phyloP scores from a whole-genome alignment of 139 green algal genomes.

The Gonium pectorale region DNA sequence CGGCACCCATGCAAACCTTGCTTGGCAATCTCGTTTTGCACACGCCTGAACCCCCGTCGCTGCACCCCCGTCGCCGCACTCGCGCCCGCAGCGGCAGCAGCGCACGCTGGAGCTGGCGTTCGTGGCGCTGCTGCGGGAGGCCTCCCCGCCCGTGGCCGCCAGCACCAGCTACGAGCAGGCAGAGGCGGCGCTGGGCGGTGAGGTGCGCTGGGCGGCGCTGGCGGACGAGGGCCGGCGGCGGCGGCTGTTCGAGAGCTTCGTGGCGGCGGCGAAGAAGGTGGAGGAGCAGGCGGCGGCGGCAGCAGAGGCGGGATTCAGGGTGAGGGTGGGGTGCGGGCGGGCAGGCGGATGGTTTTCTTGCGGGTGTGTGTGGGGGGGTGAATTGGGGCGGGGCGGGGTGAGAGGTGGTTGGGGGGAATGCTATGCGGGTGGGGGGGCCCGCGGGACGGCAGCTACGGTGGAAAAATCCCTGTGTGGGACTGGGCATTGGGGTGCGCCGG shows the following conservation, averaged over 20 bases:
- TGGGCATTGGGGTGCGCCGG: too few relatives aligned
- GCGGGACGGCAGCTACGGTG: too few relatives aligned
- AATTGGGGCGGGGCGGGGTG: too few relatives aligned
- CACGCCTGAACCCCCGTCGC: too few relatives aligned
- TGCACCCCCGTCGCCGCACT: background rate
- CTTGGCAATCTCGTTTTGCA: too few relatives aligned
- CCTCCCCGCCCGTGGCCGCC: constrained; percentile 9
- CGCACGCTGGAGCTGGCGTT: constrained; percentile 22
- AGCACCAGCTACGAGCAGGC: constrained; percentile 10
- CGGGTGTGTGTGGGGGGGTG: background rate
- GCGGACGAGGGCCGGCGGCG: background rate
- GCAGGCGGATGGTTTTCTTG: too few relatives aligned
- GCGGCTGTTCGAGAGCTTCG: constrained; percentile 12
- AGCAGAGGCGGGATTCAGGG: constrained; percentile 21
- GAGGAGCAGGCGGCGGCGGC: constrained; percentile 35
- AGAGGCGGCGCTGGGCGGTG: background rate
- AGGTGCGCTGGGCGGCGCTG: constrained; percentile 18
- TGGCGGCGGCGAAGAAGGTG: background rate
- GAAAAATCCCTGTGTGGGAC: too few relatives aligned
- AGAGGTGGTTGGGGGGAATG: too few relatives aligned
- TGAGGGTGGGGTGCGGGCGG: background rate
- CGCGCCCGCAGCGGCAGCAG: constrained; percentile 7
- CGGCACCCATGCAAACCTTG: too few relatives aligned
- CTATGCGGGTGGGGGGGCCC: too few relatives aligned
- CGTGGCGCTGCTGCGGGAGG: constrained; percentile 26